Evolutionary conservation across 192 early-diverging fungal species (phyloP).

Genomic region (Coemansia sp.): DNA sequence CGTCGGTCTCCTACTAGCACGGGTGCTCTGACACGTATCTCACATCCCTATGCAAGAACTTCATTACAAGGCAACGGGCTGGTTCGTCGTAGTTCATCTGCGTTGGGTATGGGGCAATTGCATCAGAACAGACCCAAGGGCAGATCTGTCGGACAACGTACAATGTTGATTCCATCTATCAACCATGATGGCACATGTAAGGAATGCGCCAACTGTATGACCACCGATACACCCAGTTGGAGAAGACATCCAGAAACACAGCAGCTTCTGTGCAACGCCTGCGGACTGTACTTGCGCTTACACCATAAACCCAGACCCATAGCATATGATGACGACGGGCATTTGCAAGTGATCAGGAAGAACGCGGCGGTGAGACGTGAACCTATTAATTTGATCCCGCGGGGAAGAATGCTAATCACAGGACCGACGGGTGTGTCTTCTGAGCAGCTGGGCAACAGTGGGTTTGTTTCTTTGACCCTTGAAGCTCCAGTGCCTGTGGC

Average conservation of each 20-base stretch:
- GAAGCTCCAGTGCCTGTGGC: too few species aligned
- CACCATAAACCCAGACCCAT: constrained; percentile 39
- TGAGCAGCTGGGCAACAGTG: background rate
- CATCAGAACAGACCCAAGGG: too few species aligned
- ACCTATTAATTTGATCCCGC: constrained; percentile 26
- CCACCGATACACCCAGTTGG: constrained; percentile 62
- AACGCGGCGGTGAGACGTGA: constrained; percentile 44
- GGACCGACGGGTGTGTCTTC: background rate
- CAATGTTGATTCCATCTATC: constrained; percentile 33
- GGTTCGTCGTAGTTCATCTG: constrained; percentile 9
- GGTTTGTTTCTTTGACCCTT: background rate
- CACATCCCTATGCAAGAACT: too few species aligned
- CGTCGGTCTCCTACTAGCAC: too few species aligned
- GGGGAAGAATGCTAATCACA: background rate
- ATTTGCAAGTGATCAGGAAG: constrained; percentile 43
- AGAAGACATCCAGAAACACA: constrained; percentile 58
- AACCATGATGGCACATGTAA: constrained; percentile 43
- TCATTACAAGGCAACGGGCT: too few species aligned
- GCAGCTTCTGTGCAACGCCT: constrained; percentile 67
- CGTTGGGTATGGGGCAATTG: too few species aligned
- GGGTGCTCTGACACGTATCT: too few species aligned
- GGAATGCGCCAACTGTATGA: constrained; percentile 58
- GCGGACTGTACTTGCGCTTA: constrained; percentile 47
- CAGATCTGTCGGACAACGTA: too few species aligned
- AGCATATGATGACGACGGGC: constrained; percentile 29